These are phyloP conservation scores for Aechmea fasciata DNA, from an alignment of 176 grass and related monocot genomes.

Conservation along the genomic window DNA sequence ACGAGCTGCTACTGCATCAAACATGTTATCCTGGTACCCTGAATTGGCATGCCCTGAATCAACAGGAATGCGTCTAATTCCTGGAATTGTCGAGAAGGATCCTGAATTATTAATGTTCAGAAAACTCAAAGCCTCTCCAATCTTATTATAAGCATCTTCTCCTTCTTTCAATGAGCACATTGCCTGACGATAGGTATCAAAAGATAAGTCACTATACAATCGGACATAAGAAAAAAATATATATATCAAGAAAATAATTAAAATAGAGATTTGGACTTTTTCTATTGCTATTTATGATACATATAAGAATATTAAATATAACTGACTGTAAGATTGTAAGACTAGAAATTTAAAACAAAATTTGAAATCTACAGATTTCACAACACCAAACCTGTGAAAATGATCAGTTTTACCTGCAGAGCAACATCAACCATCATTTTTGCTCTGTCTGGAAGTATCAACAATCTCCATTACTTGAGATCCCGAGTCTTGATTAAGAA, in stretches of 20 bases:
- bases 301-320: neutral
- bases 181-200: slow-evolving; percentile 36
- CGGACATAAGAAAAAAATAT: neutral
- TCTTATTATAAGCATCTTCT: slow-evolving; percentile 62
- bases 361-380: neutral
- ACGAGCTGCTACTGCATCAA: slow-evolving; percentile 20
- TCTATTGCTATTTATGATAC: too few relatives aligned
- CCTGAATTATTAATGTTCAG: slow-evolving; percentile 40
- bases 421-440: slow-evolving; percentile 89
- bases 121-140: slow-evolving; percentile 66
- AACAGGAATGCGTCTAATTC: slow-evolving; percentile 56
- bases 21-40: slow-evolving; percentile 39
- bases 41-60: slow-evolving; percentile 61
- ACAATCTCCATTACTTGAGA: slow-evolving; percentile 90
- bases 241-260: neutral
- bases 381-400: neutral
- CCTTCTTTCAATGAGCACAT: slow-evolving; percentile 65
- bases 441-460: slow-evolving; percentile 64
- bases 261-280: neutral
- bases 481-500: slow-evolving; percentile 67
- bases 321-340: neutral
- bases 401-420: slow-evolving; percentile 57
- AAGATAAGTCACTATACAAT: neutral
- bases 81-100: slow-evolving; percentile 57
- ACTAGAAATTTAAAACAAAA: neutral